These are phyloP conservation scores for Pistacia integerrima DNA, from an alignment of 345 rosid genomes.

Conservation along the genomic window DNA sequence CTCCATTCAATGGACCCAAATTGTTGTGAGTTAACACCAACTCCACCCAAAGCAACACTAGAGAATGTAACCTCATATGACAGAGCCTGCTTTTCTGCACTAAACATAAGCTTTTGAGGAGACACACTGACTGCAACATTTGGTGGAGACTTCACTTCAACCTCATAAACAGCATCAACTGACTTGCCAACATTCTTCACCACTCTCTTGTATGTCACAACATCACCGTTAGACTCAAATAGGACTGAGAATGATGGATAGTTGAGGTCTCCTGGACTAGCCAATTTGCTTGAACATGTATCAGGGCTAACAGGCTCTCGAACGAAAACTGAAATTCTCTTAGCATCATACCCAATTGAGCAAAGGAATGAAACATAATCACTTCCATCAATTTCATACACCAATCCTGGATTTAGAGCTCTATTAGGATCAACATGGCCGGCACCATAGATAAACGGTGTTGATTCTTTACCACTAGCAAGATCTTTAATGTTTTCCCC, in stretches of 20 bases:
- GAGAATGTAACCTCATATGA: constrained; percentile 64
- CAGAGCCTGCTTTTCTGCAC: constrained; percentile 40
- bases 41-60: constrained; percentile 39
- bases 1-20: constrained; percentile 86
- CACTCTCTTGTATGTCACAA: constrained; percentile 53
- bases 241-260: constrained; percentile 74
- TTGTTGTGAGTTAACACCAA: constrained; percentile 33
- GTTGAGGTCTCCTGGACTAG: constrained; percentile 65
- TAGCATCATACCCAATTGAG: constrained; percentile 63
- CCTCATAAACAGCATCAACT: constrained; percentile 59
- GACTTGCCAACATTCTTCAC: constrained; percentile 74
- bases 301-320: constrained; percentile 43
- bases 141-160: constrained; percentile 53
- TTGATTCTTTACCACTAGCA: constrained; percentile 61
- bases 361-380: constrained; percentile 78
- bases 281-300: constrained; percentile 36
- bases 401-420: constrained; percentile 78
- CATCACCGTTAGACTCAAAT: constrained; percentile 35
- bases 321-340: constrained; percentile 56
- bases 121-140: constrained; percentile 57
- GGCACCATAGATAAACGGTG: constrained; percentile 72
- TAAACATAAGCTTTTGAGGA: constrained; percentile 71
- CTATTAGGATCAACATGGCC: constrained; percentile 88
- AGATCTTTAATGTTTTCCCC: constrained; percentile 71
- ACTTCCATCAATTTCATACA: constrained; percentile 57